Conservation (phyloP, 306 rosid genomes). For the Acacia confusa region DNA sequence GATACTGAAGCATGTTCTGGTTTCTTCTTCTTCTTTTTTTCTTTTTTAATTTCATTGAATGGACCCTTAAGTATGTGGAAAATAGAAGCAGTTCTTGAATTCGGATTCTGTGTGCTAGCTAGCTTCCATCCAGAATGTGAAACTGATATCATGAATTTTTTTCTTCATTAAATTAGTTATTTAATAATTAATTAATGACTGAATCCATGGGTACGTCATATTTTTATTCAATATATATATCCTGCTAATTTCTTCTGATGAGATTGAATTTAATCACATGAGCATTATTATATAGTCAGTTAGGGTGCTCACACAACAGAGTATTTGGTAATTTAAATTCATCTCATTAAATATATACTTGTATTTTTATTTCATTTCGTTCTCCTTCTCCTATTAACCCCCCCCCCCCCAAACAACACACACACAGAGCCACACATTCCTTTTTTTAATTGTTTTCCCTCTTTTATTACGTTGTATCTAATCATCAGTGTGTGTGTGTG, state of each 20-base stretch:
- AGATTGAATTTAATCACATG: too few species aligned
- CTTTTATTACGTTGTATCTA: not conserved
- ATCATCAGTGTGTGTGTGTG: too few species aligned
- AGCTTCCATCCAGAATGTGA: not conserved
- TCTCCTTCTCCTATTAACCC: too few species aligned
- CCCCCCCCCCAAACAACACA: too few species aligned
- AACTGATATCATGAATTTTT: too few species aligned
- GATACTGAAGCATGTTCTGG: constrained; percentile 2
- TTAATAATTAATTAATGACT: not conserved
- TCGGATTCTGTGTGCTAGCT: not conserved
- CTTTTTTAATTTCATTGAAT: not conserved
- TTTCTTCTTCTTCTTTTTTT: not conserved
- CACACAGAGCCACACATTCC: too few species aligned
- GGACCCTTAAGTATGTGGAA: not conserved
- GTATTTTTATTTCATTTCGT: not conserved
- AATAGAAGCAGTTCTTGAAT: not conserved
- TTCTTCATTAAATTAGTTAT: not conserved
- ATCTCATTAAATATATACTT: not conserved
- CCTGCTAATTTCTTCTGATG: too few species aligned
- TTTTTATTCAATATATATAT: too few species aligned
- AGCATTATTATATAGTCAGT: too few species aligned
- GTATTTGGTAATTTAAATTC: not conserved
- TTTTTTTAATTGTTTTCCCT: not conserved
- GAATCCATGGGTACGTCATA: too few species aligned
- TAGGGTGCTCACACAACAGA: not conserved